Conservation (phyloP, 495 filamentous ascomycete species). For the Talaromyces wortmannii region DNA sequence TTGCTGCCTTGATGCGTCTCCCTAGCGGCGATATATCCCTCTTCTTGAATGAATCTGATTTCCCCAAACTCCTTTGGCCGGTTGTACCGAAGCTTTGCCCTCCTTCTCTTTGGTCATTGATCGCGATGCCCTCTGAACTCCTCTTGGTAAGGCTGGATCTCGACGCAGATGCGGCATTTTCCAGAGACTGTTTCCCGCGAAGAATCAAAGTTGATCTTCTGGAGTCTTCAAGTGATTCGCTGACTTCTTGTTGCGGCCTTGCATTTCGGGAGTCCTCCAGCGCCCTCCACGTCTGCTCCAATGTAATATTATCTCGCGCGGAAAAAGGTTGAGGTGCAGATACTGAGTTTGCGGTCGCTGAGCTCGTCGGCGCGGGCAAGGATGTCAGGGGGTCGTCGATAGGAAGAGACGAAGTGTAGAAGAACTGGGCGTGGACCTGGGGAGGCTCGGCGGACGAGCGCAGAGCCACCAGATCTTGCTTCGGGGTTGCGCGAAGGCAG, state of each 20-base stretch:
- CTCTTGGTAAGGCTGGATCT: background rate
- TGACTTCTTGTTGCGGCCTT: conserved; percentile 4
- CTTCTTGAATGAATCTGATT: background rate
- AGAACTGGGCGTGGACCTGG: conserved; percentile 64
- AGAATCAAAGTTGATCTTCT: background rate
- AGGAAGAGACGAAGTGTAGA: conserved; percentile 68
- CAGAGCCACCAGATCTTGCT: conserved; percentile 23
- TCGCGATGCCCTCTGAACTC: background rate
- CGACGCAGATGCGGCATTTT: background rate
- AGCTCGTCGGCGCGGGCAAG: conserved; percentile 47
- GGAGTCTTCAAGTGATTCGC: background rate
- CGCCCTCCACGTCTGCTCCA: conserved; percentile 66
- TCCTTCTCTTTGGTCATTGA: no score
- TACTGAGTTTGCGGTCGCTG: conserved; percentile 39
- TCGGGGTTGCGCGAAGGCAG: conserved; percentile 39
- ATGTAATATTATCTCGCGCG: conserved; percentile 60
- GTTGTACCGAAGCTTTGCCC: background rate
- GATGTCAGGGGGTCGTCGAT: conserved; percentile 79
- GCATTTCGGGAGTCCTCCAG: conserved; percentile 36
- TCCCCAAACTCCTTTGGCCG: background rate
- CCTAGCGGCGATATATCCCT: background rate
- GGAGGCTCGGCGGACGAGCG: conserved; percentile 28
- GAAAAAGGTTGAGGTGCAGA: conserved; percentile 71
- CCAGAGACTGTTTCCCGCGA: background rate
- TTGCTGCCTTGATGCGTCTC: background rate